Base-by-base conservation (phyloP, 495 filamentous ascomycete species). In the Penicillium atrosanguineum region DNA sequence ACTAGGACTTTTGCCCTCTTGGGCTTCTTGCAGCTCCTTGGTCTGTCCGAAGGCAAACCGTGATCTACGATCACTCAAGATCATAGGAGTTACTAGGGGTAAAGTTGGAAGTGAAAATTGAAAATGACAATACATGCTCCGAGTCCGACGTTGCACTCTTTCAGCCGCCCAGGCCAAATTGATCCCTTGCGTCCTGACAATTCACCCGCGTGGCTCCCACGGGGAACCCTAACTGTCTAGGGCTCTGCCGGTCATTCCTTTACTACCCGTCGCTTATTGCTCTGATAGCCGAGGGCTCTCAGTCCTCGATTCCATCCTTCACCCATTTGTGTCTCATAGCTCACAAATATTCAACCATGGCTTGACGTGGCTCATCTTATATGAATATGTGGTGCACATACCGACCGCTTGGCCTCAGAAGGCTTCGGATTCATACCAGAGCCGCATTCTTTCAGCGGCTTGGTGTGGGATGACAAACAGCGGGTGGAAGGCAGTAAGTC, bases 401-500 rank as follows among this genome's bases (percentile, higher is more conserved):
- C 39, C 41, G 50, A 36, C 37, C 37, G n/a, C 45, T 46, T 52
- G 66, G 37, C 29, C 18, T 26, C 48, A 40, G 40, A 71, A 40
- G 9, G 69, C 61, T 23, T 55, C 40, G 50, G 72, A 62, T 56
- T 79, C 73, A 64, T 83, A 94, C 72, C 86, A 88, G 51, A 60
- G 63, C 69, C 79, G 80, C 57, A 86, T 85, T 12, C 70, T 71
- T 61, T 86, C 81, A 46, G 85, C 86, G 29, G 76, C 78, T 57
- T 81, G 76, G 70, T 84, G 83, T 14, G 91, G 90, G 47, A 97
- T 85, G 49, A 90, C 86, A 74, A 86, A 97, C 20, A 97, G 76
- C 9, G 94, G 94, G 69, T 97, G 90, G 26, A 90, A 75, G 74
- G 77, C 45, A 53, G 70, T 69, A 14, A 80, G 54, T 4, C 72